A percentile compares a stretch with the other conserved stretches of the same genome.
Evolutionary conservation across 169 alveolate genomes (phyloP).

Genomic region (Prorocentrum cordatum): DNA sequence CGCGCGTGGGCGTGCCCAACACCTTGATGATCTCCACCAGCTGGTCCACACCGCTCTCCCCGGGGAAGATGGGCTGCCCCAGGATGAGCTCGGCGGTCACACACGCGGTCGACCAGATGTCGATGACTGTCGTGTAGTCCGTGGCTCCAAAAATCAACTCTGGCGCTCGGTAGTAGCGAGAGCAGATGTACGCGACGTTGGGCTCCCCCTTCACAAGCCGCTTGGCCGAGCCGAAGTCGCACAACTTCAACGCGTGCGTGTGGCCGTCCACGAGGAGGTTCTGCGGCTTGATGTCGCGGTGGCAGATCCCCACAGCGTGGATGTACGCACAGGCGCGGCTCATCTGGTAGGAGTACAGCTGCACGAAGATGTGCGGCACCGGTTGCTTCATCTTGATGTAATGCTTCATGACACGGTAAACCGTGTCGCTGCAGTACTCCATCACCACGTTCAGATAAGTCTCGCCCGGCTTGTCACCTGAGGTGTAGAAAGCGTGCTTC

Average conservation of each 20-base stretch:
- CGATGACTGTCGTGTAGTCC: slow-evolving; percentile 94
- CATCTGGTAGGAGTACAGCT: slow-evolving; percentile 80
- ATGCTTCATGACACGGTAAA: slow-evolving; percentile 86
- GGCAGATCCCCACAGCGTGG: slow-evolving; percentile 82
- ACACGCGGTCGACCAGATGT: slow-evolving; percentile 92
- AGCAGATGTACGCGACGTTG: slow-evolving; percentile 72
- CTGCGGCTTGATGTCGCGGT: slow-evolving; percentile 98
- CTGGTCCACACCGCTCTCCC: slow-evolving; percentile 92
- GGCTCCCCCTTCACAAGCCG: slow-evolving; percentile 86
- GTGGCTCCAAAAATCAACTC: slow-evolving; percentile 97
- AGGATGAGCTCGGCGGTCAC: slow-evolving; percentile 90
- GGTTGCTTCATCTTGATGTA: slow-evolving; percentile 84
- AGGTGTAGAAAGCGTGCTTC: slow-evolving; percentile 83
- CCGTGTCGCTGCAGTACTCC: slow-evolving; percentile 92
- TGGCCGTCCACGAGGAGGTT: slow-evolving; percentile 90
- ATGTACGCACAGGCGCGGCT: slow-evolving; percentile 61
- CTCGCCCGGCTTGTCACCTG: slow-evolving; percentile 71
- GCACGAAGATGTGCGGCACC: slow-evolving; percentile 60
- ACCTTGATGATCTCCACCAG: slow-evolving; percentile 90
- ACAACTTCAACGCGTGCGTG: slow-evolving; percentile 85
- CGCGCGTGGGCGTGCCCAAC: slow-evolving; percentile 89
- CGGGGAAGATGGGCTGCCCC: slow-evolving; percentile 93
- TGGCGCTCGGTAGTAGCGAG: slow-evolving; percentile 98
- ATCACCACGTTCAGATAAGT: slow-evolving; percentile 89
- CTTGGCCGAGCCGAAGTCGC: slow-evolving; percentile 98